Percentiles rank a stretch among this genome's conserved stretches.
Conservation (phyloP, 352 stramenopile species). For the Phytophthora sansomeana region DNA sequence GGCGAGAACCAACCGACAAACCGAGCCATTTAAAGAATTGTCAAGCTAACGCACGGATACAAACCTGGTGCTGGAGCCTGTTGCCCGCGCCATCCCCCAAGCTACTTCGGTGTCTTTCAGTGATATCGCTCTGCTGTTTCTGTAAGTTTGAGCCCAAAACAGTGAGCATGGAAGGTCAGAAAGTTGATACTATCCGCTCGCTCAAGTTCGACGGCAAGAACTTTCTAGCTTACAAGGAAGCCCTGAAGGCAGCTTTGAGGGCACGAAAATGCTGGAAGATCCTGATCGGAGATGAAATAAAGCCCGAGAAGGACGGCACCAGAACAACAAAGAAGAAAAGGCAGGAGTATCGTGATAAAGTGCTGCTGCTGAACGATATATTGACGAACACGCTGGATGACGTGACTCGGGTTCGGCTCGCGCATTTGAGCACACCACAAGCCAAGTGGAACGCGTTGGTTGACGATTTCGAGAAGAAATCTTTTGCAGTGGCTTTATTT, state of each 20-base stretch:
- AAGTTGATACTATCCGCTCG: constrained; percentile 11
- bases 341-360: constrained; percentile 7
- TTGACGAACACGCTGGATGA: constrained; percentile 23
- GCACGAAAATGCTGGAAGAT: constrained; percentile 22
- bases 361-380: constrained; percentile 19
- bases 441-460: constrained; percentile 14
- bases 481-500: constrained; percentile 18
- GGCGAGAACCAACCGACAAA: no score
- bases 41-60: no score
- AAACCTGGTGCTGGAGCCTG: no score
- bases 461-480: constrained; percentile 28
- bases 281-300: constrained; percentile 6
- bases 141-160: constrained; percentile 28
- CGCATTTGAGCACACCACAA: constrained; percentile 19
- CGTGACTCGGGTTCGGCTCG: constrained; percentile 12
- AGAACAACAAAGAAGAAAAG: constrained; percentile 6
- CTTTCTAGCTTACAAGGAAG: constrained; percentile 19
- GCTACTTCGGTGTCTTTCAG: no score
- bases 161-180: background rate
- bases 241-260: constrained; percentile 11
- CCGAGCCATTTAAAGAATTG: no score
- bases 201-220: constrained; percentile 23
- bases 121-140: no score
- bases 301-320: constrained; percentile 8
- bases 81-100: no score